Conservation (phyloP, 441 rosid species). For the Arabidopsis lyrata region DNA sequence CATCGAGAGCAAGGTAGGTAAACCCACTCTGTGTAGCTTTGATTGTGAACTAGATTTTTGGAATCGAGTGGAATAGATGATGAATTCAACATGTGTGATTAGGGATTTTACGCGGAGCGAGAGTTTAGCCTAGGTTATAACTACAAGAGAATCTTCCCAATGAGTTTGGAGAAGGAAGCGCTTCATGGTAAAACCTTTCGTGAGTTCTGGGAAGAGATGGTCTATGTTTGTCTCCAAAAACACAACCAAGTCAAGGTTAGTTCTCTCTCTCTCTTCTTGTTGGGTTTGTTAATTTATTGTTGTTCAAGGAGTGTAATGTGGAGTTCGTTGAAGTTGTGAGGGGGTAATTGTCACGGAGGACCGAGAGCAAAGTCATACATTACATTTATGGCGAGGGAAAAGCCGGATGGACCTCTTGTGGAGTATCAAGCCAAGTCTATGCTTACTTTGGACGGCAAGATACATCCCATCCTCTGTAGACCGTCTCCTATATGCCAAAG, state of each 20-base stretch:
- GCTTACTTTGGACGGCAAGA: slow-evolving; percentile 1
- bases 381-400: slow-evolving; percentile 35
- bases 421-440: slow-evolving; percentile 32
- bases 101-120: slow-evolving; percentile 11
- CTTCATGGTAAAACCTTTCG: background rate
- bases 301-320: no score
- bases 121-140: background rate
- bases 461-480: slow-evolving; percentile 22
- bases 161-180: background rate
- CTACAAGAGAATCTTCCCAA: background rate
- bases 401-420: slow-evolving; percentile 26
- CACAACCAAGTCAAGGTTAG: slow-evolving; percentile 8
- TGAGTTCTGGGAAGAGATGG: slow-evolving; percentile 2
- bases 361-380: slow-evolving; percentile 30
- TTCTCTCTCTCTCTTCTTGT: no score
- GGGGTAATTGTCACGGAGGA: background rate
- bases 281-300: no score
- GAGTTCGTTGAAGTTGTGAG: slow-evolving; percentile 22
- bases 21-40: background rate
- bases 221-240: background rate
- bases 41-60: background rate
- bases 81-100: background rate
- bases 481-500: background rate
- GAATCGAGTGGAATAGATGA: background rate
- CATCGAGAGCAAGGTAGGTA: slow-evolving; percentile 11